Base-by-base conservation (phyloP, 495 filamentous ascomycete species). In the Penicillium antarcticum region DNA sequence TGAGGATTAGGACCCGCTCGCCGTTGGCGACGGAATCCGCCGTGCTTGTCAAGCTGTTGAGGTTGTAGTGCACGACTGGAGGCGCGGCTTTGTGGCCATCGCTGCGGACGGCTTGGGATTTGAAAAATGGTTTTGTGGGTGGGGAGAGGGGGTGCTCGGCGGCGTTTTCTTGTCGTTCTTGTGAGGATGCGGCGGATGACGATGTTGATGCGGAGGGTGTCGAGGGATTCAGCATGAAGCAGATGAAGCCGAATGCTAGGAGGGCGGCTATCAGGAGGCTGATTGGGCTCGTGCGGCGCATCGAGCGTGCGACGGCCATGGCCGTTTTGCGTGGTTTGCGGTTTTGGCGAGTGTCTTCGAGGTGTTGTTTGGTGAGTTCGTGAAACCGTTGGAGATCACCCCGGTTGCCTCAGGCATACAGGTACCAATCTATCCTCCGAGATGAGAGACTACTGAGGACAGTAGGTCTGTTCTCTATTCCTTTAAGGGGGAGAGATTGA, bases 21-120 rank as follows among this genome's bases (percentile, higher is more conserved):
- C 83, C 74, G 64, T 95, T 92, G 34, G 67, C 79, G 45, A 87
- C 74, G 2, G 94, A 85, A 55, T 87, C 77, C 40, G 73, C 63
- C 24, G 91, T 86, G 50, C 86, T 89, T 34, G 92, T 96, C 53
- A 97, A 78, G 67, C 87, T 89, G 74, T 97, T 97, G 60, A 98
- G 83, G 61, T 95, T 80, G 76, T 97, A 98, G 68, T 89, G 94
- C 12, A 88, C 82, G 19, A 98, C 91, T n/a, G 92, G 92, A 16
- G 92, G 91, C 12, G 90, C 83, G 31, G 80, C 73, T 39, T 71
- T 53, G 50, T 77, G 71, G 35, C 82, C 82, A 57, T 76, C 64
- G 52, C 83, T 80, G 33, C 79, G 62, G 45, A 79, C 63, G 34
- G 81, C 52, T 52, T 73, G 77, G 45, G 77, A 70, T 70, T 92